Conservation (phyloP, 2,329 filamentous ascomycete species). For the Neopestalotiopsis sp. region DNA sequence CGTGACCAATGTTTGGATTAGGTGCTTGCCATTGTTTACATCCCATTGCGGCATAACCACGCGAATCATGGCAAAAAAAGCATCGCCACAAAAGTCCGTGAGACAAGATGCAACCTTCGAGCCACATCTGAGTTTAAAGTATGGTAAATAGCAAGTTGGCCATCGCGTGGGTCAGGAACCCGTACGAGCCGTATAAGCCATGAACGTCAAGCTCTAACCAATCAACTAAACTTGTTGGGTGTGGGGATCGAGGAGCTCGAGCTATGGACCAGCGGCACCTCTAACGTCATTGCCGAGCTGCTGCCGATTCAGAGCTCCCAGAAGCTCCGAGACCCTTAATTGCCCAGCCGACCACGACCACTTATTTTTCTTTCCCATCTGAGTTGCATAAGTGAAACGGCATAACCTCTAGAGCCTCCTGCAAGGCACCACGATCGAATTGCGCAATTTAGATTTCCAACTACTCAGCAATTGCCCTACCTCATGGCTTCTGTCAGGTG, state of each 20-base stretch:
- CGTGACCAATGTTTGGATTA: neutral
- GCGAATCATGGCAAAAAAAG: neutral
- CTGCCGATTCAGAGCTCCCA: neutral
- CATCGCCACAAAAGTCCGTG: neutral
- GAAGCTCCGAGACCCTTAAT: constrained; percentile 7
- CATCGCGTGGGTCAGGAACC: neutral
- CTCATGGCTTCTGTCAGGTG: constrained; percentile 14
- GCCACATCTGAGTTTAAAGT: neutral
- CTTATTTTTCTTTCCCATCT: neutral
- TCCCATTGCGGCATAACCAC: neutral
- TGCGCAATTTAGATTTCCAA: neutral
- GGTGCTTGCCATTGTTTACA: neutral
- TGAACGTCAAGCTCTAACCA: neutral
- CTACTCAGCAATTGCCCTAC: neutral
- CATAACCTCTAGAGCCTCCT: neutral
- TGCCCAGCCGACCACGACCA: neutral
- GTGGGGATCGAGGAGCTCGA: neutral
- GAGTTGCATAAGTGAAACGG: neutral
- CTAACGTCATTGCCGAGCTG: constrained; percentile 22
- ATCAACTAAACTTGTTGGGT: neutral
- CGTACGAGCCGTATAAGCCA: neutral
- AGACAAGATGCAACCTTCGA: neutral
- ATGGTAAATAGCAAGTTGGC: neutral
- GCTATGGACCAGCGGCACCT: neutral
- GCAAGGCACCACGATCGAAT: neutral